A percentile compares a stretch with the other conserved stretches of the same genome.
These are phyloP conservation scores for Rhizophora mangle DNA, from an alignment of 345 rosid genomes.

Conservation along the genomic window DNA sequence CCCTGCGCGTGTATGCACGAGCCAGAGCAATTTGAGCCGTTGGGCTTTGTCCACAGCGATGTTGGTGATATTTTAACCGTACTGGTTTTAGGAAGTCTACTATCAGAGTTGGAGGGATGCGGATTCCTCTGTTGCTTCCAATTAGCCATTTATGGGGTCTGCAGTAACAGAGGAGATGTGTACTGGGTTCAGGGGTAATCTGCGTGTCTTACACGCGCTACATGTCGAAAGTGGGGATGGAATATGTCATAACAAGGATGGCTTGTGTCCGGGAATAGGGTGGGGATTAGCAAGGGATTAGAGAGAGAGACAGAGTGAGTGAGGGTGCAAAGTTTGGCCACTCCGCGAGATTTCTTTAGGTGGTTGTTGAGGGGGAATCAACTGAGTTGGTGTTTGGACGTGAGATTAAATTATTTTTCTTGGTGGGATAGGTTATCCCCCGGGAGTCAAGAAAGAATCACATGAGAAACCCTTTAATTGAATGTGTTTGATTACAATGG, in stretches of 20 bases:
- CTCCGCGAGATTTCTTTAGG: conserved; percentile 14
- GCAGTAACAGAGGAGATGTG: background rate
- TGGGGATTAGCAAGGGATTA: conserved; percentile 15
- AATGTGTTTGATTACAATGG: background rate
- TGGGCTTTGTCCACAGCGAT: background rate
- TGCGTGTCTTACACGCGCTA: background rate
- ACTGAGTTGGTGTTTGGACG: conserved; percentile 15
- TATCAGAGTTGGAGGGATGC: background rate
- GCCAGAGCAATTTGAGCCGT: background rate
- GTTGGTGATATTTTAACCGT: background rate
- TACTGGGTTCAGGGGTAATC: background rate
- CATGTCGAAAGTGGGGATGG: background rate
- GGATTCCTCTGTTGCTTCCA: background rate
- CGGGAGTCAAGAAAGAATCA: background rate
- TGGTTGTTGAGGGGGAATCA: conserved; percentile 18
- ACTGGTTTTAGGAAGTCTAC: background rate
- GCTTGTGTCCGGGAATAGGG: background rate
- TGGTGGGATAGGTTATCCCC: background rate
- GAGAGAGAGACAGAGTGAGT: background rate
- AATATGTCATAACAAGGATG: background rate
- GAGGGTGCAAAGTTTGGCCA: conserved; percentile 8
- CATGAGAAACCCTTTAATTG: background rate
- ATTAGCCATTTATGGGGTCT: background rate
- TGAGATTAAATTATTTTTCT: conserved; percentile 9
- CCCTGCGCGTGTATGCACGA: background rate